A percentile compares a stretch with the other conserved stretches of the same genome.
Conservation (phyloP, 2,329 filamentous ascomycete species). For the Aspergillus calidoustus region DNA sequence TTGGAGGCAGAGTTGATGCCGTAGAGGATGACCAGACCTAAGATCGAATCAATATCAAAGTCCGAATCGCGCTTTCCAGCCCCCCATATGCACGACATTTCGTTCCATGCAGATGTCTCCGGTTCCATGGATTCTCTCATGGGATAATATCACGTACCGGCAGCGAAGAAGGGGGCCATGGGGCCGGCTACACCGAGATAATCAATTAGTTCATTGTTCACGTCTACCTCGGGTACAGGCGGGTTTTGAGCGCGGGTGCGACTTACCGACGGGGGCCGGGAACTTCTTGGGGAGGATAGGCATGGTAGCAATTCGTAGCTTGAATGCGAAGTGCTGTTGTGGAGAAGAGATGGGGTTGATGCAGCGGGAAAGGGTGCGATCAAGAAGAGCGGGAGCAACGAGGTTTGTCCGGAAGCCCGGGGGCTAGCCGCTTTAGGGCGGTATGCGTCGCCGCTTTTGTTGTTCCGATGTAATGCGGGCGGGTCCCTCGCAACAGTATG, state of each 20-base stretch:
- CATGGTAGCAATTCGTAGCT: constrained; percentile 62
- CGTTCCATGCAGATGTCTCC: not conserved
- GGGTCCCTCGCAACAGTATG: constrained; percentile 28
- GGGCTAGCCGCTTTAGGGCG: constrained; percentile 31
- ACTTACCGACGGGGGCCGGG: constrained; percentile 76
- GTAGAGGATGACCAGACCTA: constrained; percentile 85
- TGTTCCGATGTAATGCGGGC: constrained; percentile 17
- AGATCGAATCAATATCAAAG: constrained; percentile 32
- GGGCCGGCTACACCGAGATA: constrained; percentile 70
- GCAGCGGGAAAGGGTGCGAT: constrained; percentile 33
- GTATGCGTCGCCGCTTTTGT: constrained; percentile 36
- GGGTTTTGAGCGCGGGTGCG: not conserved
- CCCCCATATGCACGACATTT: not conserved
- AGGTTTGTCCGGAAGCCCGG: constrained; percentile 43
- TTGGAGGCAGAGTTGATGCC: constrained; percentile 85
- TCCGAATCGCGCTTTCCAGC: constrained; percentile 3
- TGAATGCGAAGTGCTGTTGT: constrained; percentile 33
- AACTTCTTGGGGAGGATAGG: constrained; percentile 85
- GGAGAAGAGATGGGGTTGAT: constrained; percentile 29
- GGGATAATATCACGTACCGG: constrained; percentile 69
- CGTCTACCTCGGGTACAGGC: not conserved
- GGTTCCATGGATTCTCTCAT: not conserved
- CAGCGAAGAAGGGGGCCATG: constrained; percentile 90
- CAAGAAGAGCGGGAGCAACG: constrained; percentile 42
- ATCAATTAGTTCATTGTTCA: constrained; percentile 37